These are phyloP conservation scores for Schizosaccharomyces cryophilus DNA, from an alignment of 805 yeast species.

Conservation along the genomic window DNA sequence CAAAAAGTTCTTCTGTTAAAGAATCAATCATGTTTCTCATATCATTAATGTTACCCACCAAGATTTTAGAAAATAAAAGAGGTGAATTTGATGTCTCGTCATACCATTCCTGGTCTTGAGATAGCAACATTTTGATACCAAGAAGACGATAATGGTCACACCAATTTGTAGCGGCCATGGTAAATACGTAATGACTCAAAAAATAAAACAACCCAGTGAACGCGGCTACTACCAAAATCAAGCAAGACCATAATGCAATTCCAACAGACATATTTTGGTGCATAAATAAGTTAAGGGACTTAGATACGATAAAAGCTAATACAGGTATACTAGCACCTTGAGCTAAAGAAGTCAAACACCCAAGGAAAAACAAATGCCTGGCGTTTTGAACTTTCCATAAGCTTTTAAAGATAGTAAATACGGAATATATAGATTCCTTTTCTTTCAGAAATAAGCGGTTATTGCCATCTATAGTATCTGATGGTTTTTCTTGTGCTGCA, in stretches of 20 bases:
- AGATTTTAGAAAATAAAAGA: slow-evolving; percentile 21
- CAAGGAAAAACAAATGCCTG: slow-evolving; percentile 17
- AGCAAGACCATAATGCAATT: slow-evolving; percentile 34
- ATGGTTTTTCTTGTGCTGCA: background rate
- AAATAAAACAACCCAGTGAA: slow-evolving; percentile 37
- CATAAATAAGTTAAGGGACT: slow-evolving; percentile 38
- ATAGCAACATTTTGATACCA: slow-evolving; percentile 25
- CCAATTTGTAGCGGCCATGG: slow-evolving; percentile 48
- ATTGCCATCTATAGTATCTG: background rate
- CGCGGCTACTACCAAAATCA: slow-evolving; percentile 36
- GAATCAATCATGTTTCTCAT: slow-evolving; percentile 39
- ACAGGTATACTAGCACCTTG: slow-evolving; percentile 50
- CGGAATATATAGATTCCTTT: background rate
- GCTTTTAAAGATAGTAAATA: background rate
- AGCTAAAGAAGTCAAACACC: slow-evolving; percentile 26
- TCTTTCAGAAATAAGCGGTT: background rate
- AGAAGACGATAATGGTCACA: slow-evolving; percentile 25
- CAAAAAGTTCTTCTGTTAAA: slow-evolving; percentile 29
- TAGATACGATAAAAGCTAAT: slow-evolving; percentile 56
- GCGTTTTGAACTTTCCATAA: background rate
- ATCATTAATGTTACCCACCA: slow-evolving; percentile 67
- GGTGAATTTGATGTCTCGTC: slow-evolving; percentile 2
- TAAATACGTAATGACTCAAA: slow-evolving; percentile 23
- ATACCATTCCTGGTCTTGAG: slow-evolving; percentile 30
- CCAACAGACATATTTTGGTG: slow-evolving; percentile 15